Base-by-base conservation (phyloP, 2,329 filamentous ascomycete genomes). In the Clonostachys sp. region DNA sequence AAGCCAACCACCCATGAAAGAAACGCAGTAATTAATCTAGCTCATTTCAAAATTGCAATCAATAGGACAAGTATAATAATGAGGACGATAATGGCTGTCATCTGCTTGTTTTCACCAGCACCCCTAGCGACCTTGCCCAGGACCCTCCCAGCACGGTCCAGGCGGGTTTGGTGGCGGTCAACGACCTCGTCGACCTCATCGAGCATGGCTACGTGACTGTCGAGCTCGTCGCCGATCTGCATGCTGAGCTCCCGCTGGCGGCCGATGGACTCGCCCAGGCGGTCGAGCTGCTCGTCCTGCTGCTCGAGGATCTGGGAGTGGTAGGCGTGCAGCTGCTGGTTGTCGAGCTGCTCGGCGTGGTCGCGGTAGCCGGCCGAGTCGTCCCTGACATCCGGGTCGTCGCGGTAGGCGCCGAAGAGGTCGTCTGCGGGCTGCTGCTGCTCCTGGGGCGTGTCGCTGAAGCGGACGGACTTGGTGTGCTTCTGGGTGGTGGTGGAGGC, bases 151-250 rank as follows among this genome's bases (percentile, higher is more conserved):
- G 92, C 94, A 10, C 89, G 76, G 55, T 91, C 82, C 45, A 99
- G 73, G 44, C 88, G 83, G 24, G 74, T 75, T 63, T 86, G 80
- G 68, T 97, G 91, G 49, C 91, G 74, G 63, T 96, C 91, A 8
- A 91, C 87, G 17, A 86, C 79, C 41, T 80, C 79, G 61, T 97
- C 94, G 41, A 95, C 83, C 58, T 96, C 92, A 63, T 96, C 92
- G 33, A 99, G 75, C 74, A 99, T 75, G 56, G 86, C 78, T 36
- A 95, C 87, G 60, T 99, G 94, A 56, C 84, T 86, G 58, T 97
- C 94, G 35, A 99, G 77, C 74, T 99, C 94, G 64, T 96, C 89
- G 33, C 94, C 92, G 59, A 99, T 97, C 71, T 94, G 89, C 72
- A 96, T 95, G 62, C 87, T 91, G 51, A 99, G 75, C 71, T 97